Evolutionary conservation across 2,329 filamentous ascomycete species (phyloP).

Genomic region (Calonectria pteridis): DNA sequence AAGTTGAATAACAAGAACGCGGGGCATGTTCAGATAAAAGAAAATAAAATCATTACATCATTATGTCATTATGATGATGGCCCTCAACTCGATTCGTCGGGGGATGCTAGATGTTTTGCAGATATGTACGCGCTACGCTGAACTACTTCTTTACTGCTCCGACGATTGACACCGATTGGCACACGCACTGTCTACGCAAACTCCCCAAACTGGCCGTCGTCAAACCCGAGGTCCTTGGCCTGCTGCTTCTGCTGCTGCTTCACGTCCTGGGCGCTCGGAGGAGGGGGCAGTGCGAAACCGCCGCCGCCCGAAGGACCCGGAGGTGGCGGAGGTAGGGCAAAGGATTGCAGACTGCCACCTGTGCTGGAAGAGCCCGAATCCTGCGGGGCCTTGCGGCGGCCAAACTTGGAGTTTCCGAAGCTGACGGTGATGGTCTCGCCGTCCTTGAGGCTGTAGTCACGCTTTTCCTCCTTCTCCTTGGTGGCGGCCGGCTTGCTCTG

Average conservation of each 20-base stretch:
- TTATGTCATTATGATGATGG: constrained; percentile 22
- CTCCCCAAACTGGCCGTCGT: constrained; percentile 90
- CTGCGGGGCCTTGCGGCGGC: constrained; percentile 59
- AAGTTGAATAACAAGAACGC: neutral
- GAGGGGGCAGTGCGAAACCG: constrained; percentile 72
- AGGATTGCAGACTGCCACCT: constrained; percentile 61
- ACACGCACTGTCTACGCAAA: constrained; percentile 65
- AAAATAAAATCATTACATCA: constrained; percentile 21
- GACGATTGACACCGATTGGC: neutral
- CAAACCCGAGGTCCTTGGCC: constrained; percentile 79
- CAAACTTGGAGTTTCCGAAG: constrained; percentile 69
- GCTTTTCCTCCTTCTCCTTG: constrained; percentile 54
- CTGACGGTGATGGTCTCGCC: constrained; percentile 91
- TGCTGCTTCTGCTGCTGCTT: constrained; percentile 68
- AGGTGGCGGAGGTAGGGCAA: constrained; percentile 82
- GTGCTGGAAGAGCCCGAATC: constrained; percentile 32
- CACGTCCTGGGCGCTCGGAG: constrained; percentile 72
- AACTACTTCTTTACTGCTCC: constrained; percentile 18
- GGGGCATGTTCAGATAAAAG: neutral
- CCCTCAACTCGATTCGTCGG: constrained; percentile 10
- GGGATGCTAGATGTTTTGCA: constrained; percentile 15
- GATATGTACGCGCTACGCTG: constrained; percentile 22
- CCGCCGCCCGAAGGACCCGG: constrained; percentile 54
- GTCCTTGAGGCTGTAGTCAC: constrained; percentile 87
- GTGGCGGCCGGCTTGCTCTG: constrained; percentile 52